Percentiles rank a stretch among this genome's conserved stretches.
phyloP scores from a whole-genome alignment of 2,329 filamentous ascomycete genomes.

The Zymoseptoria crescenta region DNA sequence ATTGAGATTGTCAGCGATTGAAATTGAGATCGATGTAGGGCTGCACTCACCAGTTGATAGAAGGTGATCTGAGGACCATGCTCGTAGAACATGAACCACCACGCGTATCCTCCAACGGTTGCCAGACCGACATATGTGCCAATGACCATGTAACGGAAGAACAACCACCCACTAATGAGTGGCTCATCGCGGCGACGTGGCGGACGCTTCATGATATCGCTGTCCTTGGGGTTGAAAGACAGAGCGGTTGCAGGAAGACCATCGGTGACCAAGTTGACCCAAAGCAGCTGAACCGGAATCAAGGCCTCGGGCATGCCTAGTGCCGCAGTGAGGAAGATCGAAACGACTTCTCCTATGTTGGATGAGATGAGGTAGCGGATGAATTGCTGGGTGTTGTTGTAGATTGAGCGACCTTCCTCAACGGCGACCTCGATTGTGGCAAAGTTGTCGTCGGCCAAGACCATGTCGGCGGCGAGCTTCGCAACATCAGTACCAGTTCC shows the following conservation, averaged over 20 bases:
- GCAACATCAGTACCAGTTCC: conserved; percentile 95
- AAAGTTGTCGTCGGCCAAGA: conserved; percentile 97
- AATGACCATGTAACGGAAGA: conserved; percentile 95
- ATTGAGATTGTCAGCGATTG: conserved; percentile 8
- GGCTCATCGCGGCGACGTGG: conserved; percentile 88
- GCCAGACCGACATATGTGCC: conserved; percentile 90
- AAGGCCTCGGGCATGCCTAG: conserved; percentile 96
- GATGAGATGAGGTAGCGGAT: conserved; percentile 98
- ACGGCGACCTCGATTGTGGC: conserved; percentile 94
- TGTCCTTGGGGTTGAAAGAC: conserved; percentile 96
- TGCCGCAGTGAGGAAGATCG: conserved; percentile 94
- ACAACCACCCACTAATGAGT: conserved; percentile 90
- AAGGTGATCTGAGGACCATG: conserved; percentile 87
- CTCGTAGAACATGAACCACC: conserved; percentile 98
- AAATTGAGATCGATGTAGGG: background rate
- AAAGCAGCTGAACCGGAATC: conserved; percentile 92
- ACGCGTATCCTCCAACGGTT: conserved; percentile 95
- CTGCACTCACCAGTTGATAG: conserved; percentile 61
- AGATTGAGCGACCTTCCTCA: conserved; percentile 95
- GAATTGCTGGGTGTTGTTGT: conserved; percentile 99
- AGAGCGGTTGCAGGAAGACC: conserved; percentile 92
- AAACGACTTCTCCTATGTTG: conserved; percentile 98
- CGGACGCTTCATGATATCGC: conserved; percentile 91
- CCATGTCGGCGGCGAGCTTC: conserved; percentile 96
- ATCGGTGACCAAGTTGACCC: conserved; percentile 98